These are phyloP conservation scores for Corchorus olitorius DNA, from an alignment of 345 rosid species.

Conservation along the genomic window DNA sequence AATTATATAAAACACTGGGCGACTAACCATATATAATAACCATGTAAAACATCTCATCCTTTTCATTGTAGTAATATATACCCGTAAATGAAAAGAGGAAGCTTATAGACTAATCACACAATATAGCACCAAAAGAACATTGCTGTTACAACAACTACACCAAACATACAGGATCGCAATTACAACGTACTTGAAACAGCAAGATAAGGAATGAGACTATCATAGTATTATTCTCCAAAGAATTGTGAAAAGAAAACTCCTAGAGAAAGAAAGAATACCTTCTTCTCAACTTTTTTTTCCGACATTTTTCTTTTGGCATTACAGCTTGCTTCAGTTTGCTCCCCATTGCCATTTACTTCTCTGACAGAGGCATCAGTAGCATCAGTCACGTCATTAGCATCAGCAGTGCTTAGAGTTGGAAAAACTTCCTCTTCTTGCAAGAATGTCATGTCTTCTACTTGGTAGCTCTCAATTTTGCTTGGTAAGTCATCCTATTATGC, in stretches of 20 bases:
- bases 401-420: constrained; percentile 32
- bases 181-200: constrained; percentile 1
- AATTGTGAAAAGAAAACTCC: neutral
- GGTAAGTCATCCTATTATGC: constrained; percentile 44
- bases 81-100: neutral
- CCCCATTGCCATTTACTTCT: constrained; percentile 40
- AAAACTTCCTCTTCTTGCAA: constrained; percentile 77
- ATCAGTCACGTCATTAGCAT: constrained; percentile 12
- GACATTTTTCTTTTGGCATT: constrained; percentile 68
- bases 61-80: neutral
- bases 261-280: constrained; percentile 42
- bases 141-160: neutral
- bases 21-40: neutral
- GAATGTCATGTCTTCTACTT: constrained; percentile 85
- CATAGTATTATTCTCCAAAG: constrained; percentile 9
- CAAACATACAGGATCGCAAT: neutral
- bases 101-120: neutral
- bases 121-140: neutral
- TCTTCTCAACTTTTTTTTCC: constrained; percentile 59
- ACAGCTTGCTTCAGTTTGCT: constrained; percentile 40
- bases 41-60: neutral
- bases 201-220: neutral
- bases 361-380: constrained; percentile 42
- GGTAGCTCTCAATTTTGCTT: constrained; percentile 46
- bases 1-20: neutral